Conservation (phyloP, 805 yeast genomes). For the Pichia kluyveri region DNA sequence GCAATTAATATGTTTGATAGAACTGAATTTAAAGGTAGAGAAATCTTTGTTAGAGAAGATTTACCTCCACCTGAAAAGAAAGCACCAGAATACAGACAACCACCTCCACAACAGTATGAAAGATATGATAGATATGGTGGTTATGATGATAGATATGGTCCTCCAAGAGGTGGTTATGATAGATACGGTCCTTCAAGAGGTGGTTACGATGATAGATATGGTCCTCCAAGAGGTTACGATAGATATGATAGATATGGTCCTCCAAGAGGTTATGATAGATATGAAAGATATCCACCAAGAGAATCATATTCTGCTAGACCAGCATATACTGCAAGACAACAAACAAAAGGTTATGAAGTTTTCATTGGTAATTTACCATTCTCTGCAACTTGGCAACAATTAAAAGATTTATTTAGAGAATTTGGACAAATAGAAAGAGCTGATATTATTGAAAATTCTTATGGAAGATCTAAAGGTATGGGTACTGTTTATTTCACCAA, state of each 20-base stretch:
- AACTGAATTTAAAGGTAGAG: constrained; percentile 58
- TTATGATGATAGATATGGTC: constrained; percentile 12
- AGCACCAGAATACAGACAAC: constrained; percentile 37
- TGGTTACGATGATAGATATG: constrained; percentile 7
- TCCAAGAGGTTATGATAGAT: not conserved
- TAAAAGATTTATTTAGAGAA: constrained; percentile 74
- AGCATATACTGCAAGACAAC: constrained; percentile 7
- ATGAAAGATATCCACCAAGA: constrained; percentile 10
- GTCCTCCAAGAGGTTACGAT: not conserved
- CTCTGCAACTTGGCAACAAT: constrained; percentile 72
- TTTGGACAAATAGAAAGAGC: constrained; percentile 78
- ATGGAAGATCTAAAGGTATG: constrained; percentile 77
- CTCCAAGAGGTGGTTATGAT: constrained; percentile 13
- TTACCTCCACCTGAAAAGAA: constrained; percentile 63
- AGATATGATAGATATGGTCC: constrained; percentile 1
- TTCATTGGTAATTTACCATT: constrained; percentile 80
- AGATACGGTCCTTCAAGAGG: constrained; percentile 7
- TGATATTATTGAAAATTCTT: constrained; percentile 55
- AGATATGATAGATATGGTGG: constrained; percentile 9
- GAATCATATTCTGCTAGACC: constrained; percentile 5
- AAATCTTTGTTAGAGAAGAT: constrained; percentile 83
- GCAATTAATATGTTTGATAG: constrained; percentile 70
- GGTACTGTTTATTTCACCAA: constrained; percentile 71
- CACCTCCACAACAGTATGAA: constrained; percentile 7
- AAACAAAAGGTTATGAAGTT: constrained; percentile 39